Conservation (phyloP, 1,284 basidiomycete genomes). For the Rhodotorula sp. region DNA sequence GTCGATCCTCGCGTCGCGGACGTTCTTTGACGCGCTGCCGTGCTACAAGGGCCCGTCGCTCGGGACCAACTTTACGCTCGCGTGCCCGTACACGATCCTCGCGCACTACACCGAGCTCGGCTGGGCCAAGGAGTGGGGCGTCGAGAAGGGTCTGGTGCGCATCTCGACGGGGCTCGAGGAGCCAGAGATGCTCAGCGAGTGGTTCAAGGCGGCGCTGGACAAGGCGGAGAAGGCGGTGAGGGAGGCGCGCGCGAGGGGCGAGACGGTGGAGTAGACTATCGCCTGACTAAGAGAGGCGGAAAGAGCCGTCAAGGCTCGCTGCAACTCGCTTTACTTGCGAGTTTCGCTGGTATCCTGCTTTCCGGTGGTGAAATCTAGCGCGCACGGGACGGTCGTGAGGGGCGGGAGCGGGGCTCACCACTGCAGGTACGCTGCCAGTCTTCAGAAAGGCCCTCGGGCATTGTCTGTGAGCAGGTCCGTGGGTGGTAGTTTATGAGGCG, state of each 20-base stretch:
- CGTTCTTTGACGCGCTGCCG: constrained; percentile 83
- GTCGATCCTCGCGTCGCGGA: constrained; percentile 64
- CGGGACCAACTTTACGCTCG: constrained; percentile 94
- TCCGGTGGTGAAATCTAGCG: no score
- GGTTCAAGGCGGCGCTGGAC: constrained; percentile 67
- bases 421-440: no score
- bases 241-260: constrained; percentile 24
- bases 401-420: no score
- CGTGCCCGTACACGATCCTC: constrained; percentile 88
- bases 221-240: constrained; percentile 62
- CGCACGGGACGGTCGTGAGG: no score
- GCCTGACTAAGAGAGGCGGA: no score
- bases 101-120: constrained; percentile 89
- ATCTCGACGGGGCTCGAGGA: constrained; percentile 91
- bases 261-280: background rate
- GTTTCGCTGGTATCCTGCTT: no score
- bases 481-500: no score
- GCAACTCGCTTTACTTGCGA: no score
- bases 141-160: constrained; percentile 80
- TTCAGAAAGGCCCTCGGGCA: no score
- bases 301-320: background rate
- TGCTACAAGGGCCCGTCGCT: constrained; percentile 91
- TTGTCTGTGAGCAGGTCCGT: no score
- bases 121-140: constrained; percentile 86
- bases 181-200: constrained; percentile 60